A percentile compares a stretch with the other conserved stretches of the same genome.
These are phyloP conservation scores for Udeniomyces megalosporus DNA, from an alignment of 768 basidiomycete species.

Conservation along the genomic window DNA sequence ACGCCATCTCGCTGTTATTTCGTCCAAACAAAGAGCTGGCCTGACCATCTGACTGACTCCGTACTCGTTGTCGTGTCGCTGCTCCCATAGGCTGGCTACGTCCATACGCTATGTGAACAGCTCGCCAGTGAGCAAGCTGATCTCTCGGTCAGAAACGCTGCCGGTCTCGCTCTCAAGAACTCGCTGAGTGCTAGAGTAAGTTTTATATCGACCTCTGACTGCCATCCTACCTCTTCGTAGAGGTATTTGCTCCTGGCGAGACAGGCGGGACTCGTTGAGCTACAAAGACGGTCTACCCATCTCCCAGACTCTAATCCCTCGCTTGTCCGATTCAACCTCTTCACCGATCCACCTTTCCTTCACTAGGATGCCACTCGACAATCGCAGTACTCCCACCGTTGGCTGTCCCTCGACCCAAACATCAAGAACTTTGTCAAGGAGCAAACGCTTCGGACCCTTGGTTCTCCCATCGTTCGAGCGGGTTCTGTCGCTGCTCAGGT, in stretches of 20 bases:
- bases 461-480: conserved; percentile 50
- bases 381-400: conserved; percentile 56
- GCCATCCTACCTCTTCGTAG: background rate
- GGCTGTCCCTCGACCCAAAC: conserved; percentile 55
- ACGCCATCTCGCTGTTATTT: background rate
- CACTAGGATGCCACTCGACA: conserved; percentile 56
- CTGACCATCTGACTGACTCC: conserved; percentile 10
- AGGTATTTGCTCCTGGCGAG: too few species aligned
- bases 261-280: too few species aligned
- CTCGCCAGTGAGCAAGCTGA: conserved; percentile 58
- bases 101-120: conserved; percentile 73
- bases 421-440: conserved; percentile 64
- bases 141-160: conserved; percentile 76
- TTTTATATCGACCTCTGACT: background rate
- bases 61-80: conserved; percentile 5
- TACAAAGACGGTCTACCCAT: conserved; percentile 19
- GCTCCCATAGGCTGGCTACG: conserved; percentile 61
- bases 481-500: conserved; percentile 83
- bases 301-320: conserved; percentile 11
- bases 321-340: background rate
- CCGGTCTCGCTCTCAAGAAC: conserved; percentile 93
- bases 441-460: conserved; percentile 66
- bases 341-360: background rate
- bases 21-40: conserved; percentile 4
- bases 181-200: conserved; percentile 75